phyloP scores from a whole-genome alignment of 2,329 filamentous ascomycete genomes.

The Aspergillus hortae region DNA sequence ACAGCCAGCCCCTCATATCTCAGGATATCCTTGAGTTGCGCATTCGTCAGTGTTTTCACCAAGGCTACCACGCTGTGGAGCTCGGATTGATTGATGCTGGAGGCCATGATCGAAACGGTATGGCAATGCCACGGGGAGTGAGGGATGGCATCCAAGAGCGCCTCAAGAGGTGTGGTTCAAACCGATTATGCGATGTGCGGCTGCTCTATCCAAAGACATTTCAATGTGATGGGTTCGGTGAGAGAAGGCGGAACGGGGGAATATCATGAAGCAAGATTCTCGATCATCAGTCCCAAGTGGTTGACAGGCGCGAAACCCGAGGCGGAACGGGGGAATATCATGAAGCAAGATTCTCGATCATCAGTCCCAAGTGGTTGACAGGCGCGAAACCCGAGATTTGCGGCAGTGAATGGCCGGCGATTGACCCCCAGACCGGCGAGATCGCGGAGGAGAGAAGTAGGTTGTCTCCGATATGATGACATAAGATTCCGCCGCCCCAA shows the following conservation, averaged over 20 bases:
- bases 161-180: constrained; percentile 21
- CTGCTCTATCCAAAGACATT: constrained; percentile 26
- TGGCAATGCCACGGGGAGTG: background rate
- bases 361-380: background rate
- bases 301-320: background rate
- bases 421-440: constrained; percentile 3
- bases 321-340: background rate
- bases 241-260: background rate
- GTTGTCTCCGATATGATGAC: constrained; percentile 27
- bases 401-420: constrained; percentile 4
- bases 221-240: constrained; percentile 15
- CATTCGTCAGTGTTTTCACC: constrained; percentile 56
- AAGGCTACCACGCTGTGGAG: constrained; percentile 40
- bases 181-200: constrained; percentile 17
- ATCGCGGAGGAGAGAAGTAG: constrained; percentile 17
- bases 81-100: constrained; percentile 39
- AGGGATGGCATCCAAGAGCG: constrained; percentile 2
- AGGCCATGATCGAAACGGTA: constrained; percentile 29
- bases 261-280: background rate
- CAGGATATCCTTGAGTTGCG: constrained; percentile 73
- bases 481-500: constrained; percentile 22
- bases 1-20: constrained; percentile 69
- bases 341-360: background rate
- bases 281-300: background rate
- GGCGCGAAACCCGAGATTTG: background rate